Base-by-base conservation (phyloP, 805 yeast genomes). In the Jamesozyma spencerorum region DNA sequence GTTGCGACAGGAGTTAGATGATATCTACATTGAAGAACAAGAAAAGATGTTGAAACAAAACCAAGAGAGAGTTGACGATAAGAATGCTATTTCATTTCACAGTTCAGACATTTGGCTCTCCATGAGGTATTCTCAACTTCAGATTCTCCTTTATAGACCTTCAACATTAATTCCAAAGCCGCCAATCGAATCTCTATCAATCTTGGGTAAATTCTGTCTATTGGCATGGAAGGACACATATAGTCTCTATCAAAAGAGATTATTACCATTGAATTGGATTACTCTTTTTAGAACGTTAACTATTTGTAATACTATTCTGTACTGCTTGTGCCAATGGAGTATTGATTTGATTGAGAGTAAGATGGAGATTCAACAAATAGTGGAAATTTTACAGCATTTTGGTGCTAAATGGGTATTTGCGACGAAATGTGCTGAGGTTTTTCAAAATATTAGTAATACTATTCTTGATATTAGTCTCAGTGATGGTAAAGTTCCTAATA, bases 241-340 rank as follows among this genome's bases (percentile, higher is more conserved):
- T 54, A 65, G 63, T 32, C 46, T 72, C 3, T 72, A 68, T 54
- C 64, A 66, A 31, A 60, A 68, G 8, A 68, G 65, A 37, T 48
- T 68, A 31, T 50, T 72, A 26, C 77, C 77, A 0, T 51, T 69
- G 43, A 71, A 69, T 42, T 73, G 78, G 78, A 66, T 70, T 17
- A 69, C 75, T 1, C 49, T 70, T 8, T 67, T 69, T 47, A 59
- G 74, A 39, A 66, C 73, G 19, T 44, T 73, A 24, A 66, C 71
- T 13, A 63, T 64, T n/a, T 70, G 75, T 51, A 65, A 74, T 17
- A 67, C 72, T 1, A 58, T 72, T 15, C 48, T 72, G 2, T 69
- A 64, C 47, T 72, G 77, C 47, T 45, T 73, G 15, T 67, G 72
- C 38, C 69, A 66, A 34, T 66, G 72, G 65, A 58, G 68, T 29